Evolutionary conservation across 2,329 filamentous ascomycete species (phyloP), one percentile per base, ranked within the genome.

Genomic region (Colletotrichum viniferum): DNA sequence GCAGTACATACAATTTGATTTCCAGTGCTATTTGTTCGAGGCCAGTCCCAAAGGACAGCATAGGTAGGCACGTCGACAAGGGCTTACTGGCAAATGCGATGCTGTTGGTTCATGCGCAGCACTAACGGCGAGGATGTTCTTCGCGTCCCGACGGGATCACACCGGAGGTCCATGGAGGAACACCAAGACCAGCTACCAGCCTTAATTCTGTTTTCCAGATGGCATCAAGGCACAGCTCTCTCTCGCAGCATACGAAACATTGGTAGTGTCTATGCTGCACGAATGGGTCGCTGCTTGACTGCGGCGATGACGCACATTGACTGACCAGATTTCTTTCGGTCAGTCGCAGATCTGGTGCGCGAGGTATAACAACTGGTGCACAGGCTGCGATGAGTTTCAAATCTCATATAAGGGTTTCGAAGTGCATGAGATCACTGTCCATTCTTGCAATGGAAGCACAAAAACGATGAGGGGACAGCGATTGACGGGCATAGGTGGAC

Each of bases 41-140:
- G 26, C 13, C 3, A 24, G 3, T 5, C 13, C 8, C 8, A 56
- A 24, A 56, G 21, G 6, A 14, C 0, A 56, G 28, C 3, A 8
- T 16, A 6, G 0, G 21, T 24, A 24, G 24, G 24, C 14, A 56
- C 1, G 6, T 56, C 8, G 3, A 3, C 12, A 3, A 14, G 0
- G 52, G 5, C 13, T 24, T 56, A 13, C 21, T 14, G 4, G 13
- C 21, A 28, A 56, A 21, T 6, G 7, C 5, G 0, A 56, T 56
- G 12, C 26, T 16, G 24, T 21, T 56, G 8, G 52, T 26, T 56
- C 8, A 56, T 56, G 13, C 13, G 5, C 3, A 56, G 12, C 21
- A 56, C 6, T 13, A 26, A 56, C 7, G 21, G n/a, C 48, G 48
- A 56, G 52, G 14, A 56, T 56, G 21, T 7, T 9, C 52, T 18